These are phyloP conservation scores for Plasmopara muralis DNA, from an alignment of 352 stramenopile genomes.

Conservation along the genomic window DNA sequence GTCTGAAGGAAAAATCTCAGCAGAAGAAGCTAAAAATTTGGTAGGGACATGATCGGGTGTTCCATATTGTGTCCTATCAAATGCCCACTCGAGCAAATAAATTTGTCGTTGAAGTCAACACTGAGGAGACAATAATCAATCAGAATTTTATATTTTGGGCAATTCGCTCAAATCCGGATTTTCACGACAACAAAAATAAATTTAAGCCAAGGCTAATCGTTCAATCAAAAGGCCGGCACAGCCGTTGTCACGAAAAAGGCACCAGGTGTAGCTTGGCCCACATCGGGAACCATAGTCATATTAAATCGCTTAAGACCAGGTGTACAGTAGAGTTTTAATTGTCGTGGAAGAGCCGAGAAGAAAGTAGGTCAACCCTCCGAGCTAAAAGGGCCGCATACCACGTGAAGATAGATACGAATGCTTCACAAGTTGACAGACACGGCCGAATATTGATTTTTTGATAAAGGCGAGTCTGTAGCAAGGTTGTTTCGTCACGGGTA, in stretches of 20 bases:
- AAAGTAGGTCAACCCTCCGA: not conserved
- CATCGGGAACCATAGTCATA: not conserved
- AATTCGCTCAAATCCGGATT: not conserved
- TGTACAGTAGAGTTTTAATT: not conserved
- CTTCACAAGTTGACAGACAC: not conserved
- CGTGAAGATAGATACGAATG: not conserved
- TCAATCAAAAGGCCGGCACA: not conserved
- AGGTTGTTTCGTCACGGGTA: not conserved
- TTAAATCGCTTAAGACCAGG: not conserved
- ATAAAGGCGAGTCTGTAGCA: not conserved
- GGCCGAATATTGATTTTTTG: not conserved
- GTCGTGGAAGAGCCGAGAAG: not conserved
- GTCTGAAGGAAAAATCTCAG: not conserved
- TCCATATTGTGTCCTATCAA: not conserved
- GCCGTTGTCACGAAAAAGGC: not conserved
- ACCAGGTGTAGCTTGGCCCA: not conserved
- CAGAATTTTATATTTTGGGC: not conserved
- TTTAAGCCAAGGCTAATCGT: not conserved
- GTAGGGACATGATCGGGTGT: not conserved
- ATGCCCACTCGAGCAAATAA: not conserved
- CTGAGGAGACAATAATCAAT: not conserved
- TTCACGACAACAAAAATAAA: not conserved
- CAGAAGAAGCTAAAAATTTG: not conserved
- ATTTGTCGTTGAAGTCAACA: not conserved
- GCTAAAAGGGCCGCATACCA: not conserved